These are phyloP conservation scores for Spinellus fusiger DNA, from an alignment of 192 early-diverging fungal species.

Conservation along the genomic window DNA sequence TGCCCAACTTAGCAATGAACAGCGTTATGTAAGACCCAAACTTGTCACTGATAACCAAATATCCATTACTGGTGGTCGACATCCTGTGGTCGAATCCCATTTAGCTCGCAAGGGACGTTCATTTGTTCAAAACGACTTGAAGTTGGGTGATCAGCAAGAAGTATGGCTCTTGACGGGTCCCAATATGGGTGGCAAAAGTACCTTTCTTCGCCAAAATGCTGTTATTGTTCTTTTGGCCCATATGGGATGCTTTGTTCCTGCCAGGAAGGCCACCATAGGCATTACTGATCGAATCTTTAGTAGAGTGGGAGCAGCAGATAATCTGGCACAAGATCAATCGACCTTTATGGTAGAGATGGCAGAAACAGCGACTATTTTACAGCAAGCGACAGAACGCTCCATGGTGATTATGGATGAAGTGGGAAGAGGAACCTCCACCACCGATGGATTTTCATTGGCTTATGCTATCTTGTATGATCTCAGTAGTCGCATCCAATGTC, in stretches of 20 bases:
- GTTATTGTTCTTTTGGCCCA: constrained; percentile 80
- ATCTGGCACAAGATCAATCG: constrained; percentile 22
- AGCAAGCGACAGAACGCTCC: constrained; percentile 58
- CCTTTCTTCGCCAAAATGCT: constrained; percentile 78
- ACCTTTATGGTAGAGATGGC: constrained; percentile 85
- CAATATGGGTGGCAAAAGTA: constrained; percentile 91
- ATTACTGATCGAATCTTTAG: constrained; percentile 44
- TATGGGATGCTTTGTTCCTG: constrained; percentile 79
- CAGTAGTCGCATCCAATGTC: constrained; percentile 48
- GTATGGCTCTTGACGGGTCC: constrained; percentile 82
- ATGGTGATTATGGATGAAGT: constrained; percentile 91
- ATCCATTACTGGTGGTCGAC: constrained; percentile 43
- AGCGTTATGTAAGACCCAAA: constrained; percentile 49
- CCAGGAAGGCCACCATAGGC: constrained; percentile 69
- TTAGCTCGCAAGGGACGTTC: constrained; percentile 12
- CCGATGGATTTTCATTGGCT: constrained; percentile 67
- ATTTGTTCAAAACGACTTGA: constrained; percentile 71
- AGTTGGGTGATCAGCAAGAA: constrained; percentile 40
- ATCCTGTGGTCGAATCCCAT: constrained; percentile 65
- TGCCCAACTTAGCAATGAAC: constrained; percentile 45
- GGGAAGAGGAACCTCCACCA: constrained; percentile 62
- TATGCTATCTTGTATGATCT: constrained; percentile 61
- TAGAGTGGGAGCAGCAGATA: constrained; percentile 18
- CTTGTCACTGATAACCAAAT: constrained; percentile 5
- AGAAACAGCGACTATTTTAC: constrained; percentile 77